Conservation (phyloP, 345 rosid species). For the Pistacia vera region DNA sequence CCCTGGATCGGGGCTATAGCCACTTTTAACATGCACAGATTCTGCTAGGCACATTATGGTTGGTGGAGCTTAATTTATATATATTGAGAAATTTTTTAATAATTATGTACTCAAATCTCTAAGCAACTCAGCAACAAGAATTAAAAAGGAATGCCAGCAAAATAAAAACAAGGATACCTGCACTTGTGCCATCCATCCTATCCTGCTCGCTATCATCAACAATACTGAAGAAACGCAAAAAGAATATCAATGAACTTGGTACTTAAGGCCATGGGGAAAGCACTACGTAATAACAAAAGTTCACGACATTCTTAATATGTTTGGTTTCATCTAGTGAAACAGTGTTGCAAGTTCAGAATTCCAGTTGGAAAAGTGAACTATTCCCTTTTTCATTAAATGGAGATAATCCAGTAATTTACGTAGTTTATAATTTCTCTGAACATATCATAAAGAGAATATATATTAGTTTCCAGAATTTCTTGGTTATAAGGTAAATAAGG, state of each 20-base stretch:
- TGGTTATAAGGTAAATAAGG: background rate
- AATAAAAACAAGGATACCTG: slow-evolving; percentile 46
- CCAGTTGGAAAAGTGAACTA: background rate
- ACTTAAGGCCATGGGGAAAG: slow-evolving; percentile 1
- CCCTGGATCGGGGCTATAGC: background rate
- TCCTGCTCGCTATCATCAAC: slow-evolving; percentile 59
- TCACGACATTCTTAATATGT: background rate
- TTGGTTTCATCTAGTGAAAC: background rate
- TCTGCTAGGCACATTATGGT: background rate
- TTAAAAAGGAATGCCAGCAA: background rate
- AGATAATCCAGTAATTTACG: background rate
- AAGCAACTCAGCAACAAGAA: background rate
- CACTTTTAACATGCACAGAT: background rate
- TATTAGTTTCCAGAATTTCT: background rate
- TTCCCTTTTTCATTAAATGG: slow-evolving; percentile 1
- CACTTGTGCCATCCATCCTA: slow-evolving; percentile 43
- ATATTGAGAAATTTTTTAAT: background rate
- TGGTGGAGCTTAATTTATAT: background rate
- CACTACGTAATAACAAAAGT: background rate
- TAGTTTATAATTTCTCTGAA: background rate
- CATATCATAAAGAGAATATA: background rate
- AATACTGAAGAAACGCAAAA: slow-evolving; percentile 44
- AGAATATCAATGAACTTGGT: slow-evolving; percentile 1
- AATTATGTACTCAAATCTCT: background rate
- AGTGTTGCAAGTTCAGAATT: background rate